Evolutionary conservation across 345 rosid species (phyloP), one percentile per base, ranked within the genome.

Genomic region (Syzygium oleosum): DNA sequence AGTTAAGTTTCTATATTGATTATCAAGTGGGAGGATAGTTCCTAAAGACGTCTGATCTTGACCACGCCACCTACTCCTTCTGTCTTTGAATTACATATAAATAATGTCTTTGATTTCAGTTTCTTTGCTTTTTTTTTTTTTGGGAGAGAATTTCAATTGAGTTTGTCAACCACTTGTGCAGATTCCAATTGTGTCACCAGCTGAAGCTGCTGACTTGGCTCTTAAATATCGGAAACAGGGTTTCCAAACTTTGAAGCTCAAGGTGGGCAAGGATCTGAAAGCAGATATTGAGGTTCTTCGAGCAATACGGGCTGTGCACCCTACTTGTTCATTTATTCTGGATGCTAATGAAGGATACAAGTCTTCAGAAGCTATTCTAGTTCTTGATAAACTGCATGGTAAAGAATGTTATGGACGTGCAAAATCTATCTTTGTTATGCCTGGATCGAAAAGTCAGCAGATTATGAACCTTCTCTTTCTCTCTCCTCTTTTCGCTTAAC

Each of bases 311-410:
- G 93, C 51, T 14, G 98, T 88, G 51, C 96, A 95, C 85, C 97
- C 99, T 78, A 88, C 92, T 89, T 96, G 97, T 90, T 94, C 91
- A 31, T 96, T 96, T 90, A 95, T 97, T 88, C 90, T 97, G 93
- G 99, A 97, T 90, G 99, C 99, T 87, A 97, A 97, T 87, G 99
- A 97, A 91, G 99, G 99, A 51, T 97, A 96, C 89, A 93, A 87
- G 56, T 89, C 95, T 13, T 88, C 93, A 84, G 98, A 95, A 91
- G 99, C 99, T 87, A 91, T 98, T 89, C 92, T 92, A 91, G 98
- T 95, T 91, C 96, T 98, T 61, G 92, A 95, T 87, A 94, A 88
- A 85, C 92, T 97, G 89, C 93, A 94, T 87, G 96, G 98, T 96
- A 94, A 85, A 84, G 53, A 51, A 52, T 79, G n/a, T 25, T 49